Conservation (phyloP, 164 flowering plant genomes). For the Vitis amurensis region DNA sequence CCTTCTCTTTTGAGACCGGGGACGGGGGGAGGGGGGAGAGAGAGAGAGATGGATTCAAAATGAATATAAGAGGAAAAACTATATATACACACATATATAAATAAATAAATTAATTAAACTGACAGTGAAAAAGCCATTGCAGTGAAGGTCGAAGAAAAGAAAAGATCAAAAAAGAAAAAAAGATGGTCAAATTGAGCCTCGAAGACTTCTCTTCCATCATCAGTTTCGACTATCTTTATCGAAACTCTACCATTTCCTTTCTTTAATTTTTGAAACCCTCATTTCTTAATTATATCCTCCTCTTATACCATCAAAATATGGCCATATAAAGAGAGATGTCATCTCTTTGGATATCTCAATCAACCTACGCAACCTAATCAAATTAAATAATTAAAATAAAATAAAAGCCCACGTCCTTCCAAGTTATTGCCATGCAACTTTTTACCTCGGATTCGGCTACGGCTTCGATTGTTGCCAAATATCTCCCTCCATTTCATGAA, state of each 20-base stretch:
- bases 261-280: conserved; percentile 24
- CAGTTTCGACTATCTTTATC: conserved; percentile 79
- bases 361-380: neutral
- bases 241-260: conserved; percentile 50
- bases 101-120: neutral
- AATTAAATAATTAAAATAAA: neutral
- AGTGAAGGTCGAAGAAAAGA: too few relatives aligned
- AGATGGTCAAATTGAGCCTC: conserved; percentile 83
- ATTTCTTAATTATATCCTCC: conserved; percentile 3
- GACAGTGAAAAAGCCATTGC: conserved; percentile 39
- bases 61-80: too few relatives aligned
- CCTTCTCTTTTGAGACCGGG: too few relatives aligned
- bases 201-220: conserved; percentile 80
- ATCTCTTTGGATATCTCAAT: neutral
- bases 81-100: too few relatives aligned
- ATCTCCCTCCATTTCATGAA: neutral
- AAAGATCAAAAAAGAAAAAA: neutral
- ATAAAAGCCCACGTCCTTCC: conserved; percentile 18
- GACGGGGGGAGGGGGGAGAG: too few relatives aligned
- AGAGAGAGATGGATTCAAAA: too few relatives aligned
- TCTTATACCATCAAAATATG: neutral
- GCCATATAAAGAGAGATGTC: too few relatives aligned
- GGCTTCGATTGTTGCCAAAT: neutral
- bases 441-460: conserved; percentile 16
- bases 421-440: conserved; percentile 39